phyloP scores from a whole-genome alignment of 2,329 filamentous ascomycete genomes.

The Thielaviopsis punctulata region DNA sequence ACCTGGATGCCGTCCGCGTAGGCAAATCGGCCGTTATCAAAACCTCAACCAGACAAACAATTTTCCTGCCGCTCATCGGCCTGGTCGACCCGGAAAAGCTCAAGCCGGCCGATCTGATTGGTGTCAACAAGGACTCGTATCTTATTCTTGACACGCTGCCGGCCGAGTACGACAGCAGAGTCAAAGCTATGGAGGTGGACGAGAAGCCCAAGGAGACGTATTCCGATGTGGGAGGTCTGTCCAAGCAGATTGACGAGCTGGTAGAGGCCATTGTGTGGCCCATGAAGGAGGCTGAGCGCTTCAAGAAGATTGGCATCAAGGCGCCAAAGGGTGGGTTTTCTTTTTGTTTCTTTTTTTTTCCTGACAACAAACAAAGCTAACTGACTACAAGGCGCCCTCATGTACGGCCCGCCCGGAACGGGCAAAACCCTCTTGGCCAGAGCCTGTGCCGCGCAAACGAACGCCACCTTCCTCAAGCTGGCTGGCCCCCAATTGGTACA shows the following conservation, averaged over 20 bases:
- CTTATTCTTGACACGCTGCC: constrained; percentile 91
- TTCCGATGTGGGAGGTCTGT: constrained; percentile 87
- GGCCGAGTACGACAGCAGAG: constrained; percentile 94
- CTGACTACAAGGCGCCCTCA: constrained; percentile 56
- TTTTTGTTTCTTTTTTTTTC: background rate
- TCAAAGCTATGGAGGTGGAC: constrained; percentile 99
- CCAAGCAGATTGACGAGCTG: constrained; percentile 98
- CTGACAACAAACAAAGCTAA: too few relatives aligned
- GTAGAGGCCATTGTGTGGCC: constrained; percentile 98
- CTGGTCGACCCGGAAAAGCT: constrained; percentile 89
- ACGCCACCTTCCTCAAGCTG: constrained; percentile 96
- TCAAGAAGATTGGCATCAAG: constrained; percentile 99
- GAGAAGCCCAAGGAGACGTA: constrained; percentile 99
- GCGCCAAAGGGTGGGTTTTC: constrained; percentile 71
- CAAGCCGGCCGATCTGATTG: constrained; percentile 90
- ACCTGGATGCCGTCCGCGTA: constrained; percentile 87
- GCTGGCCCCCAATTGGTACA: constrained; percentile 94
- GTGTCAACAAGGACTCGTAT: constrained; percentile 98
- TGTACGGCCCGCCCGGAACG: constrained; percentile 90
- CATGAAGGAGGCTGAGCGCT: constrained; percentile 98
- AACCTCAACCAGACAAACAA: constrained; percentile 94
- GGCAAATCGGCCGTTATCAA: constrained; percentile 99
- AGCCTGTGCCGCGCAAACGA: constrained; percentile 92
- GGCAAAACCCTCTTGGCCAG: constrained; percentile 84
- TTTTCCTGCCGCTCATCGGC: constrained; percentile 93